Evolutionary conservation across 2,329 filamentous ascomycete genomes (phyloP).

Genomic region (Stagonosporopsis tanaceti): DNA sequence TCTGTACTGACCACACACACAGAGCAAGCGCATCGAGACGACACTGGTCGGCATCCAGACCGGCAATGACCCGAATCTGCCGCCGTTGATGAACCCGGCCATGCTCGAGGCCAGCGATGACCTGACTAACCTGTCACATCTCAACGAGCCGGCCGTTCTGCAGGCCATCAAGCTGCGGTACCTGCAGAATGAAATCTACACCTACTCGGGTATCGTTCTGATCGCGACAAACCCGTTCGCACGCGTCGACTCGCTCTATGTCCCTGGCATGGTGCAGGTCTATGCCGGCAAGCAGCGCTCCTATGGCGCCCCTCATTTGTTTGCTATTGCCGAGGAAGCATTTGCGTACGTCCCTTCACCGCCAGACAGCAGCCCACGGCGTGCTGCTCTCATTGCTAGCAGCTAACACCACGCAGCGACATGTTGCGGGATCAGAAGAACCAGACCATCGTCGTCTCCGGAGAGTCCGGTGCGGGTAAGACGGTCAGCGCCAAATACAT

Average conservation of each 20-base stretch:
- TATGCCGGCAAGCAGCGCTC: constrained; percentile 97
- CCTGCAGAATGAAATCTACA: constrained; percentile 98
- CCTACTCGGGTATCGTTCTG: constrained; percentile 97
- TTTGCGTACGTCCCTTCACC: constrained; percentile 75
- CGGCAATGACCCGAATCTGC: constrained; percentile 78
- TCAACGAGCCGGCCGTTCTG: constrained; percentile 97
- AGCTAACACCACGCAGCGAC: constrained; percentile 66
- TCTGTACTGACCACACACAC: constrained; percentile 28
- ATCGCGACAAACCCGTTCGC: constrained; percentile 99
- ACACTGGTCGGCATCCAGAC: constrained; percentile 78
- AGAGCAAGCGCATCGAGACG: constrained; percentile 83
- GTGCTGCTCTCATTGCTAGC: background rate
- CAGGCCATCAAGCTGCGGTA: constrained; percentile 98
- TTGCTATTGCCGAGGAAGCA: constrained; percentile 97
- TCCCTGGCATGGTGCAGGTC: constrained; percentile 99
- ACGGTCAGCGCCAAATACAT: constrained; percentile 99
- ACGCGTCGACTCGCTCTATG: constrained; percentile 95
- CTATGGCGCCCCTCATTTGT: constrained; percentile 96
- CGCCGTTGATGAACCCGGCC: constrained; percentile 95
- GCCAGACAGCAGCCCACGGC: background rate
- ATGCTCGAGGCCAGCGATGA: constrained; percentile 99
- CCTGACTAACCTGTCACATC: constrained; percentile 93
- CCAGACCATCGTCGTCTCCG: constrained; percentile 98
- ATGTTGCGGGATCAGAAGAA: constrained; percentile 97
- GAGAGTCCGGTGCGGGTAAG: constrained; percentile 98